These are phyloP conservation scores for Sporothrix euskadiensis DNA, from an alignment of 2,329 filamentous ascomycete species.

Conservation along the genomic window DNA sequence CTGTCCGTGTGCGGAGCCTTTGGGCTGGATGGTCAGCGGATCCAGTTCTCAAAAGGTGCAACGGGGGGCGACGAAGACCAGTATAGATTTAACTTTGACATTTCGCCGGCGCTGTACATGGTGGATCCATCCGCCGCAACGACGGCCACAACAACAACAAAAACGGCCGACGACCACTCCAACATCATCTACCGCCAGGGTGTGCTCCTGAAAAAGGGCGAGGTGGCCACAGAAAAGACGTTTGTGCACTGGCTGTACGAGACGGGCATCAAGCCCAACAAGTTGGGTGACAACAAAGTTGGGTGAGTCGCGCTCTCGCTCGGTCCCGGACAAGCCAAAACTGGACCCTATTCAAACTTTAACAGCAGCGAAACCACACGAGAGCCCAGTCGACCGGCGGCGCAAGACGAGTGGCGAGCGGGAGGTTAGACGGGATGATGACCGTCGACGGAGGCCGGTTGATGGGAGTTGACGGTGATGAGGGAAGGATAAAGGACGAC, in stretches of 20 bases:
- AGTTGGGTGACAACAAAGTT: too few relatives aligned
- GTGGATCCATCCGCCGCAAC: not conserved
- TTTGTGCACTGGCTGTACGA: conserved; percentile 20
- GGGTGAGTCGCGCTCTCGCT: not conserved
- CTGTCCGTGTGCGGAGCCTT: conserved; percentile 16
- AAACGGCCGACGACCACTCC: not conserved
- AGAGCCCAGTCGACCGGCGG: not conserved
- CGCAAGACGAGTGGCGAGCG: not conserved
- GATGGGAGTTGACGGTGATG: not conserved
- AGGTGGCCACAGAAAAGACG: not conserved
- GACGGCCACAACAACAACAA: not conserved
- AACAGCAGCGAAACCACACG: not conserved
- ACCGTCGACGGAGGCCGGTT: not conserved
- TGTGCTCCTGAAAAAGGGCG: not conserved
- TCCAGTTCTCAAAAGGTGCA: not conserved
- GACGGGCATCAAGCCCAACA: conserved; percentile 7
- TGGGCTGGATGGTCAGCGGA: not conserved
- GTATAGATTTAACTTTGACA: conserved; percentile 16
- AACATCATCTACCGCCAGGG: conserved; percentile 5
- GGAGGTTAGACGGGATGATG: not conserved
- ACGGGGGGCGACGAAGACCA: not conserved
- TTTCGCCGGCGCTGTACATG: conserved; percentile 15
- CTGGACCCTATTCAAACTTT: not conserved
- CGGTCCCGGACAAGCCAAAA: not conserved
- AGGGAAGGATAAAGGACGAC: not conserved